Evolutionary conservation across 169 alveolate genomes (phyloP).

Genomic region (Plasmodium gonderi): DNA sequence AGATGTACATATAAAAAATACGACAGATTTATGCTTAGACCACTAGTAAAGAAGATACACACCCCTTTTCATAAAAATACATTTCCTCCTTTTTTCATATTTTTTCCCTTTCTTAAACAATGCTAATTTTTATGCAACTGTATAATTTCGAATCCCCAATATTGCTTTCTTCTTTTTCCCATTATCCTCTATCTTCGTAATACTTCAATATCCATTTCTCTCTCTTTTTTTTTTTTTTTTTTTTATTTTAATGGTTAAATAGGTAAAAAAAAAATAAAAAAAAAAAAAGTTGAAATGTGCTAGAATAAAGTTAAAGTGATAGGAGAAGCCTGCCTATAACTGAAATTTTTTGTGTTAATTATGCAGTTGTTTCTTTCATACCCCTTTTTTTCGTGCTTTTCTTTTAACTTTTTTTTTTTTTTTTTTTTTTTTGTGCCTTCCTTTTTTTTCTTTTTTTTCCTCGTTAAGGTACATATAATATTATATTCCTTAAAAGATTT

Average conservation of each 20-base stretch:
- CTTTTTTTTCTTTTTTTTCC: not conserved
- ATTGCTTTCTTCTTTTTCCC: not conserved
- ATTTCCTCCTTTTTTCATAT: not conserved
- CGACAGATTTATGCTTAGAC: not conserved
- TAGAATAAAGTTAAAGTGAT: not conserved
- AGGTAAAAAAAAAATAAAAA: not conserved
- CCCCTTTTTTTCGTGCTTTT: not conserved
- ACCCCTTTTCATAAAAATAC: no score
- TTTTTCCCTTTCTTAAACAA: not conserved
- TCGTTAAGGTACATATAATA: not conserved
- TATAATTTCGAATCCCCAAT: not conserved
- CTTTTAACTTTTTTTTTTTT: not conserved
- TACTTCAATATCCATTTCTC: not conserved
- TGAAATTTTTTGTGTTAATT: not conserved
- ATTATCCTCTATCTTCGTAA: no score
- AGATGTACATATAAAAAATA: no score
- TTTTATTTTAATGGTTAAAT: no score
- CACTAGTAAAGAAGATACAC: no score
- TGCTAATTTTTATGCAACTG: not conserved
- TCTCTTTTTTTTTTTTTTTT: not conserved
- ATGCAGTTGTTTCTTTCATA: not conserved
- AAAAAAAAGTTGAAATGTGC: not conserved
- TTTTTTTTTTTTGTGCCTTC: not conserved
- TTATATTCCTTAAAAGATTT: not conserved
- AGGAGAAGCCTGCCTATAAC: not conserved